Evolutionary conservation across 768 basidiomycete species (phyloP), one percentile per base, ranked within the genome.

Genomic region (Lactarius pseudohatsudake): DNA sequence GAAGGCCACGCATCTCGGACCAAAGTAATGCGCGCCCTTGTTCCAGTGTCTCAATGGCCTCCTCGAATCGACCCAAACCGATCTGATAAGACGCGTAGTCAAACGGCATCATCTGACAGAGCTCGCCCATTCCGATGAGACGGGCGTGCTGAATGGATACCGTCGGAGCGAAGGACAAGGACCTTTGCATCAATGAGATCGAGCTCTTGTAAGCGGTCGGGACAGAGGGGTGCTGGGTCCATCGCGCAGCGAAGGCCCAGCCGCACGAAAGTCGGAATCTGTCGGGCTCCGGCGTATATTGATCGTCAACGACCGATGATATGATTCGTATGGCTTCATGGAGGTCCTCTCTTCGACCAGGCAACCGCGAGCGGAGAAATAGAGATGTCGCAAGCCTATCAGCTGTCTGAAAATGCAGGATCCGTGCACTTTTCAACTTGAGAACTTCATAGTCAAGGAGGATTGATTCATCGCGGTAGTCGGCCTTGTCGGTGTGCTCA

Each of bases 391-490:
- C 47, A 50, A 50, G 47, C 47, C 11, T 0, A 2, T 0, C 3
- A 50, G 10, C 22, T 22, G 11, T 11, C 0, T 22, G 4, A 22
- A 13, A 22, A 4, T 22, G 22, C 0, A 0, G 9, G 22, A 10
- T 10, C n/a, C 2, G n/a, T 26, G 40, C 20, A 18, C 26, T 30
- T 18, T 30, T 15, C 26, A 10, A 3, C 18, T 28, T 28, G 26
- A 59, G 58, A 26, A 28, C 9, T 6, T 59, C 40, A 43, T 28
- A 38, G 3, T 22, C 47, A 3, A 41, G 6, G 40, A 10, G 3
- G 16, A 59, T 59, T 26, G 57, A 58, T 22, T 40, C 57, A 26
- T 41, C 38, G 8, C 41, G 57, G 57, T 58, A 40, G 36, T 38
- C 4, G 11, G 2, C 22, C 20, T 43, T 18, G 18, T 20, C 8